phyloP scores from a whole-genome alignment of 805 yeast species.

The Candida koratica region DNA sequence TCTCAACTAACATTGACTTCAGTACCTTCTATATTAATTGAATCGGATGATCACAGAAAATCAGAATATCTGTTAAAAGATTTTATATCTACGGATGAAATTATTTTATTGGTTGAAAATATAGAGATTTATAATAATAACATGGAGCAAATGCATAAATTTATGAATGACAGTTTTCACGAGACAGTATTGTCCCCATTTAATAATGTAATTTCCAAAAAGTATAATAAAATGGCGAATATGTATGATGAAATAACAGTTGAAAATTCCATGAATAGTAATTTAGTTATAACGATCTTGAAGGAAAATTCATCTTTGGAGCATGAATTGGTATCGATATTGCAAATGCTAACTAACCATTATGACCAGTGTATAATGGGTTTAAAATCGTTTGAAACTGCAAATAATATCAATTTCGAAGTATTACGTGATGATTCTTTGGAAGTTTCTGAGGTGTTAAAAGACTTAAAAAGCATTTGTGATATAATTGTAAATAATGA shows the following conservation, averaged over 20 bases:
- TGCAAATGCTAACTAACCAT: conserved; percentile 73
- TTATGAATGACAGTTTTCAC: conserved; percentile 16
- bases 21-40: conserved; percentile 25
- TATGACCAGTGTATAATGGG: conserved; percentile 72
- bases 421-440: conserved; percentile 50
- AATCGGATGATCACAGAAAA: neutral
- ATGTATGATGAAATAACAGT: conserved; percentile 19
- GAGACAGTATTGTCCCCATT: conserved; percentile 18
- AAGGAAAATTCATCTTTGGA: conserved; percentile 52
- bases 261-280: conserved; percentile 17
- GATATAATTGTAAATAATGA: conserved; percentile 36
- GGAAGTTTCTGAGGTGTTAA: conserved; percentile 56
- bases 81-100: conserved; percentile 33
- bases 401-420: conserved; percentile 29
- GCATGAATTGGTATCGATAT: conserved; percentile 61
- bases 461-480: conserved; percentile 38
- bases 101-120: conserved; percentile 22
- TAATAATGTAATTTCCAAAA: conserved; percentile 14
- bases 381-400: conserved; percentile 28
- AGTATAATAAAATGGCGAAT: conserved; percentile 15
- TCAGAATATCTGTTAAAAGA: conserved; percentile 20
- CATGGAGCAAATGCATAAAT: conserved; percentile 18
- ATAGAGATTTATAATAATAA: conserved; percentile 27
- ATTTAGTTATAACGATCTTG: conserved; percentile 21
- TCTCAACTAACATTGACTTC: conserved; percentile 20